Conservation (phyloP, 768 basidiomycete species). For the Boletus subparvulus region DNA sequence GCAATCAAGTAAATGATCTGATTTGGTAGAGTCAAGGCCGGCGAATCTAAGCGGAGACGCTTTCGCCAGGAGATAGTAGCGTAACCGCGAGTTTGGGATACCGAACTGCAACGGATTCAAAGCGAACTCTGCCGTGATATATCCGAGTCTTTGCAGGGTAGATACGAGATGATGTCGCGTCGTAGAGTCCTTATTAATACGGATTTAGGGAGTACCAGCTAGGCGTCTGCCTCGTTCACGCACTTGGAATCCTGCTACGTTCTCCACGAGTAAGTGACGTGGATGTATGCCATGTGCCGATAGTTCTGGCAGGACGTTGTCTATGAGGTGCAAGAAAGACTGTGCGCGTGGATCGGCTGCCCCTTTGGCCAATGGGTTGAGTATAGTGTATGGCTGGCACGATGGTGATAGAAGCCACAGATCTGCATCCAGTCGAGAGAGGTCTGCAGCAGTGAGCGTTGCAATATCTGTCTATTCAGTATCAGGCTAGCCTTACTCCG, state of each 20-base stretch:
- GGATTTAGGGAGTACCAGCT: constrained; percentile 7
- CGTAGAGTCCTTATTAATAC: constrained; percentile 52
- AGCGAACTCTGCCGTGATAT: constrained; percentile 58
- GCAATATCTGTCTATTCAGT: constrained; percentile 56
- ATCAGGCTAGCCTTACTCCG: neutral
- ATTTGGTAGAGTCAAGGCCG: constrained; percentile 13
- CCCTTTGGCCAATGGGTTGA: constrained; percentile 73
- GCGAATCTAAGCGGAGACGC: constrained; percentile 39
- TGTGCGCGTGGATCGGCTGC: constrained; percentile 69
- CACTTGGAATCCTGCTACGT: constrained; percentile 85
- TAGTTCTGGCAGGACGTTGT: constrained; percentile 60
- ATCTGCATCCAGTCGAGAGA: constrained; percentile 32
- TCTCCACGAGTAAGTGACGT: constrained; percentile 65
- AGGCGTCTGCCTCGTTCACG: constrained; percentile 7
- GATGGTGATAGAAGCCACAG: constrained; percentile 47
- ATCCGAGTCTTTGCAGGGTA: constrained; percentile 53
- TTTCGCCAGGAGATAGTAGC: constrained; percentile 79
- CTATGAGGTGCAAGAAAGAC: constrained; percentile 72
- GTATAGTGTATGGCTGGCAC: constrained; percentile 81
- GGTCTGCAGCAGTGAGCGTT: constrained; percentile 46
- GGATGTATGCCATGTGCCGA: constrained; percentile 48
- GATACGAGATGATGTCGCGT: constrained; percentile 58
- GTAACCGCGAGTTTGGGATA: constrained; percentile 77
- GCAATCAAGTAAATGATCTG: constrained; percentile 39
- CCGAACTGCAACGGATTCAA: constrained; percentile 77